Percentiles rank a stretch among this genome's conserved stretches.
These are phyloP conservation scores for Pyrus pyrifolia DNA, from an alignment of 306 rosid species.

Conservation along the genomic window DNA sequence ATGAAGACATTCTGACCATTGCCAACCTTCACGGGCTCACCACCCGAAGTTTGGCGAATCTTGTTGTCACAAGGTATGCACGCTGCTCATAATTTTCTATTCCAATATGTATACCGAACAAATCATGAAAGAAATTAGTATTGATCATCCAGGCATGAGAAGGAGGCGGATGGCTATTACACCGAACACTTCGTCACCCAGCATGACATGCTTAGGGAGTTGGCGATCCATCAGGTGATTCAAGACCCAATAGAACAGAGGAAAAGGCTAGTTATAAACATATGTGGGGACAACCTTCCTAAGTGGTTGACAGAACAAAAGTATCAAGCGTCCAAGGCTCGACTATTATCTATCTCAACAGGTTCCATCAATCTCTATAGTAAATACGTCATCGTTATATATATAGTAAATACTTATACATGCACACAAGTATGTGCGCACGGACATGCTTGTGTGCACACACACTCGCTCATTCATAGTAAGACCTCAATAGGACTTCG, in stretches of 20 bases:
- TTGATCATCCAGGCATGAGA: constrained; percentile 29
- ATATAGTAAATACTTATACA: not conserved
- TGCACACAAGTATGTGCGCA: not conserved
- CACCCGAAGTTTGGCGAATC: constrained; percentile 24
- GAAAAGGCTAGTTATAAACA: constrained; percentile 39
- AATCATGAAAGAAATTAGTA: not conserved
- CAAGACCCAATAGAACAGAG: constrained; percentile 24
- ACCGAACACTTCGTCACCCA: constrained; percentile 41
- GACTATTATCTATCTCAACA: constrained; percentile 50
- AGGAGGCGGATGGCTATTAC: constrained; percentile 28
- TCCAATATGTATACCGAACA: not conserved
- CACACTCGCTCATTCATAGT: not conserved
- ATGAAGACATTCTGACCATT: constrained; percentile 32
- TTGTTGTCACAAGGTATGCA: constrained; percentile 46
- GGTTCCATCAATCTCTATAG: constrained; percentile 20
- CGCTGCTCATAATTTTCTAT: not conserved
- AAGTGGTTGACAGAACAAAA: constrained; percentile 43
- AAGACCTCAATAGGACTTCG: not conserved
- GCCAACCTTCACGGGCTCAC: constrained; percentile 25
- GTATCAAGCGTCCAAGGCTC: constrained; percentile 28
- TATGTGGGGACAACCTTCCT: constrained; percentile 38
- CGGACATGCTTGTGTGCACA: not conserved
- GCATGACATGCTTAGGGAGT: constrained; percentile 56
- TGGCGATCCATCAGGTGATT: constrained; percentile 37
- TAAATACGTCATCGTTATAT: not conserved